Percentiles rank a stretch among this genome's conserved stretches.
Conservation (phyloP, 495 filamentous ascomycete species). For the Penicillium crystallinum region DNA sequence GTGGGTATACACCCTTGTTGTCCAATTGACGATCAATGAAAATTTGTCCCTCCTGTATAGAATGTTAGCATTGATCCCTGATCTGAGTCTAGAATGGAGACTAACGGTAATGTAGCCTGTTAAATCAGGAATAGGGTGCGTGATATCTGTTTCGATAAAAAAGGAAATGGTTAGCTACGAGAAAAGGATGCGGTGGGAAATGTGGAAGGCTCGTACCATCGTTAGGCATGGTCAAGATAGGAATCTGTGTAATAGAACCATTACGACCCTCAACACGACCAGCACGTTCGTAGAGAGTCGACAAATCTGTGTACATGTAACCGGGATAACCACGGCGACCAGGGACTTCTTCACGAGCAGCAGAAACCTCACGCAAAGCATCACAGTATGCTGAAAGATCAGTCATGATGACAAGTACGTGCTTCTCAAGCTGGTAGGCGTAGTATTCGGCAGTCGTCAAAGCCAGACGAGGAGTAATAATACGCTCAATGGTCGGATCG, state of each 20-base stretch:
- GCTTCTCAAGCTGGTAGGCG: slow-evolving; percentile 99
- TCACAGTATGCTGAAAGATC: slow-evolving; percentile 98
- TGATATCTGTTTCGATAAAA: slow-evolving; percentile 66
- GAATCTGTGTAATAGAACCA: slow-evolving; percentile 98
- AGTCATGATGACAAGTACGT: slow-evolving; percentile 97
- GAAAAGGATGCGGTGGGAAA: neutral
- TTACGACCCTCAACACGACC: slow-evolving; percentile 97
- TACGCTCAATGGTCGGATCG: slow-evolving; percentile 99
- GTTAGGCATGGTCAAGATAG: slow-evolving; percentile 99
- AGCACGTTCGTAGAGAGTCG: slow-evolving; percentile 98
- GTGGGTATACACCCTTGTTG: slow-evolving; percentile 97
- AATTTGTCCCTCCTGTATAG: slow-evolving; percentile 75
- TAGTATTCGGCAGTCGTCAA: slow-evolving; percentile 99
- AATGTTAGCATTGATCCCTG: neutral
- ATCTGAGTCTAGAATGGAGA: neutral
- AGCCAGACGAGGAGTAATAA: slow-evolving; percentile 97
- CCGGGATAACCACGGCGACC: slow-evolving; percentile 99
- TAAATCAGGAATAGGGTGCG: slow-evolving; percentile 97
- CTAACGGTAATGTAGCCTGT: slow-evolving; percentile 86
- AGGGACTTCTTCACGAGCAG: slow-evolving; percentile 97
- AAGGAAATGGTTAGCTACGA: neutral
- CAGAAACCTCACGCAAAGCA: slow-evolving; percentile 95
- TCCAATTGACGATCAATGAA: slow-evolving; percentile 91
- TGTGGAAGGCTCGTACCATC: slow-evolving; percentile 52
- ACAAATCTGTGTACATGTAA: slow-evolving; percentile 99